phyloP scores from a whole-genome alignment of 306 rosid species.

The Ormosia semicastrata region DNA sequence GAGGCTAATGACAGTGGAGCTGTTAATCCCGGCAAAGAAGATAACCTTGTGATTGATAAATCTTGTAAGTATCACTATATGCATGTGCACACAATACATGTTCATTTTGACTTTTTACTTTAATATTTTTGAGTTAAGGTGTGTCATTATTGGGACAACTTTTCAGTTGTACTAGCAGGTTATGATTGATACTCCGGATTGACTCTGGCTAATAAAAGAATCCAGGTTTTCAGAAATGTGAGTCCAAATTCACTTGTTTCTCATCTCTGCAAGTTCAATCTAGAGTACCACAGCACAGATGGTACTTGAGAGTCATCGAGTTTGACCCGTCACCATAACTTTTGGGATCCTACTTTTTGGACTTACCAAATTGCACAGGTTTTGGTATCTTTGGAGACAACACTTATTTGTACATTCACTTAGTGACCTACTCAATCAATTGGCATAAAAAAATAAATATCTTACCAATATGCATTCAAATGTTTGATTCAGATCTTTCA shows the following conservation, averaged over 20 bases:
- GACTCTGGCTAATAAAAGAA: neutral
- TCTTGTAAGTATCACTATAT: constrained; percentile 16
- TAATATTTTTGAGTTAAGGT: neutral
- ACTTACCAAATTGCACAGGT: constrained; percentile 26
- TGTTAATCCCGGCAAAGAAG: constrained; percentile 31
- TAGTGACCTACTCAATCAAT: constrained; percentile 25
- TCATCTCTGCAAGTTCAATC: constrained; percentile 32
- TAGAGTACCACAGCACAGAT: constrained; percentile 2
- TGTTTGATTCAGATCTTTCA: constrained; percentile 21
- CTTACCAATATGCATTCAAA: constrained; percentile 24
- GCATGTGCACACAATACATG: neutral
- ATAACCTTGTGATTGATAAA: constrained; percentile 34
- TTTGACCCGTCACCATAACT: constrained; percentile 17
- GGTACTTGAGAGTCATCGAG: constrained; percentile 20
- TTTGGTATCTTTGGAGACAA: constrained; percentile 32
- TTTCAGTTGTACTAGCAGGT: constrained; percentile 33
- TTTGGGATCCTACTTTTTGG: constrained; percentile 13
- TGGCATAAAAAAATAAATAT: constrained; percentile 12
- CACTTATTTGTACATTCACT: constrained; percentile 38
- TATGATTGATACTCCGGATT: constrained; percentile 30
- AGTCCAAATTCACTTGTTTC: constrained; percentile 30
- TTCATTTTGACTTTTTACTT: neutral
- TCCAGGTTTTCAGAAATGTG: constrained; percentile 21
- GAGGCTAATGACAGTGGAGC: constrained; percentile 33
- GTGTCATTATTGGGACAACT: constrained; percentile 3